Percentiles rank a stretch among this genome's conserved stretches.
These are phyloP conservation scores for Lactifluus hygrophoroides DNA, from an alignment of 768 basidiomycete genomes.

Conservation along the genomic window DNA sequence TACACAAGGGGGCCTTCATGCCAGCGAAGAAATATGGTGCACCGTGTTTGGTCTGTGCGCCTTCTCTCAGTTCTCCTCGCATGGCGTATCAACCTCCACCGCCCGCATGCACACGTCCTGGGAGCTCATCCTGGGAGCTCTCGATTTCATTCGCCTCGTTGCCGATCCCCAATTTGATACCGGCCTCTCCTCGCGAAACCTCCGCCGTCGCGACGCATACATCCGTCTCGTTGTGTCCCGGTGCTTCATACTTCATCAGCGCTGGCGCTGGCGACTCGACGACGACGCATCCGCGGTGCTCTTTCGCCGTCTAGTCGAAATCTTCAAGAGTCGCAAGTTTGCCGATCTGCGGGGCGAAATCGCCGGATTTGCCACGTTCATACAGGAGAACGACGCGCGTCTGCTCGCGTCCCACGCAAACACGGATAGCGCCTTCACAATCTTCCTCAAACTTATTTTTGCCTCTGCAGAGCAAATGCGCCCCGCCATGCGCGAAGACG, in stretches of 20 bases:
- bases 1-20: conserved; percentile 29
- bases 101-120: conserved; percentile 50
- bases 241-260: conserved; percentile 60
- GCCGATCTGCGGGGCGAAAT: conserved; percentile 55
- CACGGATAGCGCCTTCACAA: conserved; percentile 63
- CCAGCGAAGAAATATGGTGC: conserved; percentile 67
- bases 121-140: conserved; percentile 50
- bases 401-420: conserved; percentile 42
- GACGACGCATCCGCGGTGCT: conserved; percentile 45
- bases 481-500: conserved; percentile 24
- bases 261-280: conserved; percentile 71
- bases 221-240: conserved; percentile 59
- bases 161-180: conserved; percentile 38
- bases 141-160: conserved; percentile 52
- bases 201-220: conserved; percentile 61
- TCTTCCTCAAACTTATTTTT: conserved; percentile 78
- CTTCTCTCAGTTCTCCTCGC: conserved; percentile 67
- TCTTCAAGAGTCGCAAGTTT: conserved; percentile 73
- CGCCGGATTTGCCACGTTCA: conserved; percentile 64
- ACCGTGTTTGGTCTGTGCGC: conserved; percentile 60
- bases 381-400: conserved; percentile 45
- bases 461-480: conserved; percentile 40
- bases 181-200: conserved; percentile 27
- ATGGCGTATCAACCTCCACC: conserved; percentile 36
- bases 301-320: conserved; percentile 55